Evolutionary conservation across 2,329 filamentous ascomycete genomes (phyloP).

Genomic region (Lasiodiplodia sp.): DNA sequence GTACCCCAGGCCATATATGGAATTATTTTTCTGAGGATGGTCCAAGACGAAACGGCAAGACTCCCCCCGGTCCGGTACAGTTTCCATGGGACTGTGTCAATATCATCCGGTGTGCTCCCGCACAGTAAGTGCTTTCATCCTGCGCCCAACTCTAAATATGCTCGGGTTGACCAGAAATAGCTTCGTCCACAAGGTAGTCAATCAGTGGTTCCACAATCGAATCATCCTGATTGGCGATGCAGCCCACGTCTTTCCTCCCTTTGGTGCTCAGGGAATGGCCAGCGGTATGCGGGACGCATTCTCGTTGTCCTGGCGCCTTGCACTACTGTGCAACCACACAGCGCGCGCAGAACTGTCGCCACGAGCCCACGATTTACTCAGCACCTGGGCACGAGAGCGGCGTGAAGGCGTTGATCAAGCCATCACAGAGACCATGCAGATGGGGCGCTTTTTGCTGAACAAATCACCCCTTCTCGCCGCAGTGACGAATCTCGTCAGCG

Average conservation of each 20-base stretch:
- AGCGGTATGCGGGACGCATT: slow-evolving; percentile 30
- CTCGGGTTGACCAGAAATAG: not conserved
- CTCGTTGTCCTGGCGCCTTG: slow-evolving; percentile 25
- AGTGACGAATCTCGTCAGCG: not conserved
- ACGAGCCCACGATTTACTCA: not conserved
- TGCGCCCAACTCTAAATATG: not conserved
- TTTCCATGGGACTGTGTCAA: slow-evolving; percentile 19
- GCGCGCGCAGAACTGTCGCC: not conserved
- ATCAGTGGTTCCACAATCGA: slow-evolving; percentile 27
- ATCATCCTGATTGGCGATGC: slow-evolving; percentile 30
- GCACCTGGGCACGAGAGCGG: not conserved
- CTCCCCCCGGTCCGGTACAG: not conserved
- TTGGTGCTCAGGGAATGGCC: slow-evolving; percentile 32
- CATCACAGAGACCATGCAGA: not conserved
- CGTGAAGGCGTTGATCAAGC: not conserved
- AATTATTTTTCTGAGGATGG: slow-evolving; percentile 31
- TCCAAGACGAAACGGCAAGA: slow-evolving; percentile 17
- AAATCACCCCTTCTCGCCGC: not conserved
- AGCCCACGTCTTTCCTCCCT: slow-evolving; percentile 33
- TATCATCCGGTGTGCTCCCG: slow-evolving; percentile 21
- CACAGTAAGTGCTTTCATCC: not conserved
- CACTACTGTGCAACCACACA: not conserved
- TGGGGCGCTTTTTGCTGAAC: not conserved
- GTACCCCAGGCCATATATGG: slow-evolving; percentile 16
- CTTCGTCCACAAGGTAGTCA: slow-evolving; percentile 28